Evolutionary conservation across 768 basidiomycete species (phyloP).

Genomic region (Tulasnella sp.): DNA sequence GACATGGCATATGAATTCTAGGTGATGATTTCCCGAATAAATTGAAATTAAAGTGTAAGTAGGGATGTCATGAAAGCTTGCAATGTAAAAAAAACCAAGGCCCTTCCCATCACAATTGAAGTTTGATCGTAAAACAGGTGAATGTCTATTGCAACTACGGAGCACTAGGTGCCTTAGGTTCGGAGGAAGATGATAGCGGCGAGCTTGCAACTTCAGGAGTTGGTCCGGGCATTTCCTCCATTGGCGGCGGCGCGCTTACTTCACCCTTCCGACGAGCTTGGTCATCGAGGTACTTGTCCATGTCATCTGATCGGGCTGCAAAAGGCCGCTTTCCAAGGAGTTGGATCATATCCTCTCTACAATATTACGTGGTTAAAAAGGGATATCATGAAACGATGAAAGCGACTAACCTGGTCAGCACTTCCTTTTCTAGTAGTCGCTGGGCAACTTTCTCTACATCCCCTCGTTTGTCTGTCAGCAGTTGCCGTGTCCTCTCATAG

Average conservation of each 20-base stretch:
- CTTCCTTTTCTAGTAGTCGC: constrained; percentile 84
- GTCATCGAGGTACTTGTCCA: constrained; percentile 95
- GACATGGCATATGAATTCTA: too few species aligned
- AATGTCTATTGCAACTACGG: too few species aligned
- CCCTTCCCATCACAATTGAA: too few species aligned
- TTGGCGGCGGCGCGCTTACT: constrained; percentile 12
- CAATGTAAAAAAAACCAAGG: too few species aligned
- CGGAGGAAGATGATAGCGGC: too few species aligned
- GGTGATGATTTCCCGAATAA: too few species aligned
- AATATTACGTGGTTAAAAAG: constrained; percentile 10
- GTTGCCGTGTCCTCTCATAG: constrained; percentile 66
- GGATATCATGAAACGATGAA: background rate
- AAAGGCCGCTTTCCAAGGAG: constrained; percentile 77
- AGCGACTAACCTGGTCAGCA: constrained; percentile 66
- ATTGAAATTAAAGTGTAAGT: too few species aligned
- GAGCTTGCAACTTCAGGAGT: constrained; percentile 11
- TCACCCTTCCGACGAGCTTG: constrained; percentile 10
- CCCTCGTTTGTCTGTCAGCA: constrained; percentile 66
- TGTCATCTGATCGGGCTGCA: constrained; percentile 65
- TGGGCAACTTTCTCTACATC: constrained; percentile 92
- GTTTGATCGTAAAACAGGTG: too few species aligned
- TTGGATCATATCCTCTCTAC: constrained; percentile 75
- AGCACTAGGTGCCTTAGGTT: too few species aligned
- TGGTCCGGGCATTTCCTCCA: constrained; percentile 14
- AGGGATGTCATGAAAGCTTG: too few species aligned